Conservation (phyloP, 345 rosid genomes). For the Arabidopsis suecica region DNA sequence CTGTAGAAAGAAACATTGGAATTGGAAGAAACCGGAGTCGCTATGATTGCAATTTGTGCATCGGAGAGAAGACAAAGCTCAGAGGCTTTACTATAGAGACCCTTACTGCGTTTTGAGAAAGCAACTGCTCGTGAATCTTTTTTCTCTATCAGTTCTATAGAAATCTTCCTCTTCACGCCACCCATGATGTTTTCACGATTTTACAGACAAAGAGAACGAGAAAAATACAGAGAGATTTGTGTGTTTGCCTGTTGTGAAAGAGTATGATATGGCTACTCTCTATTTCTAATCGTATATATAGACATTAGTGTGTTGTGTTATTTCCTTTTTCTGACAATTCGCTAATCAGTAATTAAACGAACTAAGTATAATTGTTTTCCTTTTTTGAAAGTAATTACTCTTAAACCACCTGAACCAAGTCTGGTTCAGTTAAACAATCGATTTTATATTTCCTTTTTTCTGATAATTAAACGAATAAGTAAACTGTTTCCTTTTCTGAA, state of each 20-base stretch:
- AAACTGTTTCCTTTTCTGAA: neutral
- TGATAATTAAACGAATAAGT: neutral
- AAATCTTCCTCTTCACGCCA: constrained; percentile 26
- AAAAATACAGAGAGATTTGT: neutral
- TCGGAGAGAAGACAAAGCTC: constrained; percentile 34
- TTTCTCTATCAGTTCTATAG: neutral
- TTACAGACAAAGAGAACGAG: constrained; percentile 2
- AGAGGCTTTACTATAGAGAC: constrained; percentile 36
- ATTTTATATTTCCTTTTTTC: neutral
- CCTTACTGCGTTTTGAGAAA: constrained; percentile 31
- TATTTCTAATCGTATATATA: neutral
- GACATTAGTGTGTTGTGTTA: neutral
- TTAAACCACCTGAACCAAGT: neutral
- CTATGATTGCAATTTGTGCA: constrained; percentile 21
- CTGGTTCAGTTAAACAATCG: neutral
- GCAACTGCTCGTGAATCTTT: neutral
- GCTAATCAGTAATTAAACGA: constrained; percentile 10
- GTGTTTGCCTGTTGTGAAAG: neutral
- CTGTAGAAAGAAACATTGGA: constrained; percentile 26
- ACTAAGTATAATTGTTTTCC: neutral
- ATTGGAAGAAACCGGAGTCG: constrained; percentile 15
- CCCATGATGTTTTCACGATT: constrained; percentile 14
- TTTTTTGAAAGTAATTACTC: constrained; percentile 5
- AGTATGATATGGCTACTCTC: neutral
- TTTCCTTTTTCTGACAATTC: constrained; percentile 12